phyloP scores from a whole-genome alignment of 2,329 filamentous ascomycete species.

The Fusarium sp. region DNA sequence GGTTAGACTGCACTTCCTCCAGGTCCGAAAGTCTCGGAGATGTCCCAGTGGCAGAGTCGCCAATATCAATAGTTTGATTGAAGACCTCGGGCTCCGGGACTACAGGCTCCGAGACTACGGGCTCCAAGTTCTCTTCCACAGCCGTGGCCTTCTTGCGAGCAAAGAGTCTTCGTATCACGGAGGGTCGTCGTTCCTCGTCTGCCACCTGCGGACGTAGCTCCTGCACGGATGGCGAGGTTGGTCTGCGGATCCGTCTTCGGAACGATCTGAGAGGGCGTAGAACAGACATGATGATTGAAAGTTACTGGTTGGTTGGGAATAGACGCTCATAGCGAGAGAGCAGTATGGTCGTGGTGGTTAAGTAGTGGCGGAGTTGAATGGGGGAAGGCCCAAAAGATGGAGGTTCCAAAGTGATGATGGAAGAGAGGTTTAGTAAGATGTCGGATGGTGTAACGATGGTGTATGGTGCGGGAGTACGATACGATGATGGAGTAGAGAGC shows the following conservation, averaged over 20 bases:
- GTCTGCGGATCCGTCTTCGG: not conserved
- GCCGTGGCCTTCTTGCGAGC: not conserved
- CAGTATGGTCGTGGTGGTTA: not conserved
- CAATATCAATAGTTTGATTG: not conserved
- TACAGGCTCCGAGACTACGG: not conserved
- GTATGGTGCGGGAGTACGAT: not conserved
- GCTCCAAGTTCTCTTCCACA: not conserved
- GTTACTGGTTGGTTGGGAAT: not conserved
- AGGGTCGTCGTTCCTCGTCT: not conserved
- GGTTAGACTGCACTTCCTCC: not conserved
- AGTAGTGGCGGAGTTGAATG: not conserved
- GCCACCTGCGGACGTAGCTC: not conserved
- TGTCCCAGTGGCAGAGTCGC: not conserved
- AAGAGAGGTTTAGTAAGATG: not conserved
- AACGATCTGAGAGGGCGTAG: not conserved
- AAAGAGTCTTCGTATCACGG: not conserved
- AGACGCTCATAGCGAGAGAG: slow-evolving; percentile 1
- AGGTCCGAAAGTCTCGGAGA: not conserved
- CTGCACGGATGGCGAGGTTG: not conserved
- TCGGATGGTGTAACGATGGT: not conserved
- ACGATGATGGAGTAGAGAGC: not conserved
- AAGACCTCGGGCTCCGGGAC: not conserved
- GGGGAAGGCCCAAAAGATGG: not conserved
- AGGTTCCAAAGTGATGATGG: not conserved
- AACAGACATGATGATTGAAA: not conserved